Base-by-base conservation (phyloP, 2,329 filamentous ascomycete species). In the Microcera coccophila region DNA sequence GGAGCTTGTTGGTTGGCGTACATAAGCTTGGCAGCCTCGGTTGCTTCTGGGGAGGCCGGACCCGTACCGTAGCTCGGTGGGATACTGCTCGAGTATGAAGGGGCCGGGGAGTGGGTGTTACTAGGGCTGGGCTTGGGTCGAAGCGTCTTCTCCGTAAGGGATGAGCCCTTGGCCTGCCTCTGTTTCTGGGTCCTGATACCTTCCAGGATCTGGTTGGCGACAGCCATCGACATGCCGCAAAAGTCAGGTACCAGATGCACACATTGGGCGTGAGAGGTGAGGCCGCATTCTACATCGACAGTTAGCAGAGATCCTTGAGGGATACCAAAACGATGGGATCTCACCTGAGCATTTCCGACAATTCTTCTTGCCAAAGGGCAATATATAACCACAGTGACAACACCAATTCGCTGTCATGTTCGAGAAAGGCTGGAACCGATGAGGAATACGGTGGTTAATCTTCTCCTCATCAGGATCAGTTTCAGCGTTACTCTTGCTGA, bases 321-420 rank as follows among this genome's bases (percentile, higher is more conserved):
- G 14, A 14, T 5, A 35, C 15, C 9, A 20, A 35, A 19, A 10
- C 16, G 15, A 20, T 35, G 38, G 26, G 5, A 39, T 46, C 75
- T 55, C 80, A 90, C 87, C 87, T 64, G 83, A 81, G 66, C 93
- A 98, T 68, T 90, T 94, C 61, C 93, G 83, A 62, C 87, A 90
- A 65, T 95, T 95, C 68, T 95, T 96, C 65, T 90, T 89, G 46
- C 93, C 93, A 62, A 98, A 86, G 0, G 93, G 90, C 38, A 98
- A 71, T 54, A 98, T 85, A 62, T 96, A 97, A 59, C 93, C 93
- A 64, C 93, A 98, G 68, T 98, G 93, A 63, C 93, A 98, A 70
- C 93, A 98, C 93, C 93, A 98, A 64, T 97, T 98, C 56, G 93
- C 93, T 14, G 90, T 93, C 70, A 98, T 87, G 61, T 98, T 98